Percentiles rank a stretch among this genome's conserved stretches.
These are phyloP conservation scores for Fusarium oligoseptatum DNA, from an alignment of 2,329 filamentous ascomycete genomes.

Conservation along the genomic window DNA sequence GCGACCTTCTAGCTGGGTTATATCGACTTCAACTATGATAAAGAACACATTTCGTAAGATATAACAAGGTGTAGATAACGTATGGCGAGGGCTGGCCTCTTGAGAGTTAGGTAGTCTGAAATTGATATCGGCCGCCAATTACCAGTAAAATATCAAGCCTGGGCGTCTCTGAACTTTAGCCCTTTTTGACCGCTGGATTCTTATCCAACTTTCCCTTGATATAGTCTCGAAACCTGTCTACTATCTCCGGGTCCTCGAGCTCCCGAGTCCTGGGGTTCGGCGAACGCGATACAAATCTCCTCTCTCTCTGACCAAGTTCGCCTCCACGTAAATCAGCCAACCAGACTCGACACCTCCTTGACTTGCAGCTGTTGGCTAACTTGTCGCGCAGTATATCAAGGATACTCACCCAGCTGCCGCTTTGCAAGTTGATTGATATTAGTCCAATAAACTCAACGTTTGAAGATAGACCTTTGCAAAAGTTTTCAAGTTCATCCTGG, in stretches of 20 bases:
- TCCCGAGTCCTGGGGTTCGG: neutral
- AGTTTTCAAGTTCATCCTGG: neutral
- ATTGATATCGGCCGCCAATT: neutral
- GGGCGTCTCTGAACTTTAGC: neutral
- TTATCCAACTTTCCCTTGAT: neutral
- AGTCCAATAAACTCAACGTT: neutral
- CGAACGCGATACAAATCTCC: neutral
- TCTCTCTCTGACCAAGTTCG: neutral
- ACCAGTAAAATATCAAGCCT: neutral
- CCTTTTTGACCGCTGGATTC: neutral
- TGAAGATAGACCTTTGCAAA: neutral
- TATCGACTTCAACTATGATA: too few relatives aligned
- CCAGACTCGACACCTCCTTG: neutral
- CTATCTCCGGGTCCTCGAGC: neutral
- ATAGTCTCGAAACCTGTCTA: neutral
- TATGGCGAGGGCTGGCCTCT: neutral
- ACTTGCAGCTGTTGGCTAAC: neutral
- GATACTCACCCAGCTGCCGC: neutral
- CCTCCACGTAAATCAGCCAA: neutral
- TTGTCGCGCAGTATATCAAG: neutral
- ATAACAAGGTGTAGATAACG: neutral
- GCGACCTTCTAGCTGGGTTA: too few relatives aligned
- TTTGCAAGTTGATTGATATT: neutral
- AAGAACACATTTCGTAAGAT: too few relatives aligned
- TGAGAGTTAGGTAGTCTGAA: neutral